Percentiles rank a stretch among this genome's conserved stretches.
These are phyloP conservation scores for Taiozyma sp. DNA, from an alignment of 1,139 yeast genomes.

Conservation along the genomic window DNA sequence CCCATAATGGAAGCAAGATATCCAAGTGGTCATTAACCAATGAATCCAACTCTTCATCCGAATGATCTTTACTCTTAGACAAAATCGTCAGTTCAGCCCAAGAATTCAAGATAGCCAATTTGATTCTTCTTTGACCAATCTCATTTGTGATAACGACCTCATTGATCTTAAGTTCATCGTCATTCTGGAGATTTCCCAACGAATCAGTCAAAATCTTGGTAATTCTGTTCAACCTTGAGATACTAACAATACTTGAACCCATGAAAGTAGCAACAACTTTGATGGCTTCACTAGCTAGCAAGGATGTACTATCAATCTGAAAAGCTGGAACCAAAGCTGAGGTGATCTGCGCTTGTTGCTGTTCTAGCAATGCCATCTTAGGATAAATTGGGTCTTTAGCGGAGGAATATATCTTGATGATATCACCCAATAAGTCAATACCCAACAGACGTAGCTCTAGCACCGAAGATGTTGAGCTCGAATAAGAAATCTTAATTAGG, in stretches of 20 bases:
- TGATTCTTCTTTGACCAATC: conserved; percentile 26
- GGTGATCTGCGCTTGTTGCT: conserved; percentile 91
- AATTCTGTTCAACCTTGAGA: conserved; percentile 51
- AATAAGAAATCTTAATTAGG: conserved; percentile 73
- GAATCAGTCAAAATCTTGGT: conserved; percentile 62
- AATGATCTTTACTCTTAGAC: conserved; percentile 32
- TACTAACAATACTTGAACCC: conserved; percentile 45
- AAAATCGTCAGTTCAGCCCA: conserved; percentile 81
- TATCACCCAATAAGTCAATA: conserved; percentile 56
- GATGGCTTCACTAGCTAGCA: conserved; percentile 72
- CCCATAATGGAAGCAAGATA: conserved; percentile 72
- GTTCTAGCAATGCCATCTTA: conserved; percentile 70
- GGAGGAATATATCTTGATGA: conserved; percentile 40
- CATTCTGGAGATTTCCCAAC: conserved; percentile 44
- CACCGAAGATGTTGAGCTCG: conserved; percentile 74
- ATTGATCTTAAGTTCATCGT: conserved; percentile 29
- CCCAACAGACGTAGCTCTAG: conserved; percentile 60
- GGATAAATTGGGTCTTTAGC: conserved; percentile 71
- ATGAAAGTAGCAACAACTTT: conserved; percentile 76
- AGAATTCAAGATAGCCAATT: conserved; percentile 68
- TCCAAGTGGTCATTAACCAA: conserved; percentile 57
- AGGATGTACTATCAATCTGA: conserved; percentile 63
- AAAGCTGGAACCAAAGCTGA: conserved; percentile 93
- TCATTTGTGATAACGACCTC: conserved; percentile 30
- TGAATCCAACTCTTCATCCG: conserved; percentile 29